A percentile compares a stretch with the other conserved stretches of the same genome.
Conservation (phyloP, 176 grass and related monocot genomes). For the Eleusine indica region DNA sequence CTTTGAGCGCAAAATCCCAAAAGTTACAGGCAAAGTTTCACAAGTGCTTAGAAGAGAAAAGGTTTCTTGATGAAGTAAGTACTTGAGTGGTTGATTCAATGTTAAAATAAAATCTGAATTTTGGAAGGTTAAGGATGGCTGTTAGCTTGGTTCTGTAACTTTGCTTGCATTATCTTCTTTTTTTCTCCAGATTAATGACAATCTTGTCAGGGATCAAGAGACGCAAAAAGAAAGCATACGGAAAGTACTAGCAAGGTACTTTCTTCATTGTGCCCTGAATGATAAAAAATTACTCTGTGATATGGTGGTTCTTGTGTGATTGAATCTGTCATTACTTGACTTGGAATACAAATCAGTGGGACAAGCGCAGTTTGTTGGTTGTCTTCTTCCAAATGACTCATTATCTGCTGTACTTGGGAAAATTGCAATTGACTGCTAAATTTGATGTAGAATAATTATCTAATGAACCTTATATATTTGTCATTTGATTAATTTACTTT, state of each 20-base stretch:
- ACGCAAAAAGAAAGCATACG: conserved; percentile 70
- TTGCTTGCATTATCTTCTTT: conserved; percentile 15
- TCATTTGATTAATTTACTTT: neutral
- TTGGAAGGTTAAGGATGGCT: conserved; percentile 27
- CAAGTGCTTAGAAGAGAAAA: conserved; percentile 69
- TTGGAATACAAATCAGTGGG: neutral
- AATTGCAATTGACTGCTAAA: conserved; percentile 5
- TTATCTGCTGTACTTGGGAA: neutral
- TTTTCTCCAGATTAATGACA: conserved; percentile 63
- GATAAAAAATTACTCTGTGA: conserved; percentile 6
- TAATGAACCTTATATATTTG: conserved; percentile 11
- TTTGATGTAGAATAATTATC: neutral
- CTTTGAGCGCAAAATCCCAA: conserved; percentile 53
- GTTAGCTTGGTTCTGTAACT: conserved; percentile 24
- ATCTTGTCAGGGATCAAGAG: conserved; percentile 78
- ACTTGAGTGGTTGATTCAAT: conserved; percentile 18
- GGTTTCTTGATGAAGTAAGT: conserved; percentile 84
- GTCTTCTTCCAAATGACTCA: neutral
- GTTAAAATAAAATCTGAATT: conserved; percentile 26
- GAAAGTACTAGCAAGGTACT: conserved; percentile 69
- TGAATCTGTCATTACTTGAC: conserved; percentile 18
- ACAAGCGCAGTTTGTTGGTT: neutral
- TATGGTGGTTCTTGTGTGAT: conserved; percentile 18
- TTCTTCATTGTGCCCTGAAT: conserved; percentile 22
- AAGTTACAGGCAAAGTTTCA: conserved; percentile 73